phyloP scores from a whole-genome alignment of 2,329 filamentous ascomycete genomes.

The Neopestalotiopsis sp. region DNA sequence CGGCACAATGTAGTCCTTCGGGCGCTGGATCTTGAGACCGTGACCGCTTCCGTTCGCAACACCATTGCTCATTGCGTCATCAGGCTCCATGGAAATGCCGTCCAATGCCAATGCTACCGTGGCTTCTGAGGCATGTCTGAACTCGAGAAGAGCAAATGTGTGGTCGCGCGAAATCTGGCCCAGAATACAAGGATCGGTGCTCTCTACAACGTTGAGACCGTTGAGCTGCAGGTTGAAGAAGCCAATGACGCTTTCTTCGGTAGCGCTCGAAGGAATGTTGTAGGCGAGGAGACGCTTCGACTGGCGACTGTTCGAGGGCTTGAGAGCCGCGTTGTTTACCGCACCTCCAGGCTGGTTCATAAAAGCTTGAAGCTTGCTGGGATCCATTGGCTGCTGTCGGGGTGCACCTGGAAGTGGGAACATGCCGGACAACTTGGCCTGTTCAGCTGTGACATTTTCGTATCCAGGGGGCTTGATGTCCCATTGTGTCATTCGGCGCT shows the following conservation, averaged over 20 bases:
- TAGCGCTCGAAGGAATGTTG: constrained; percentile 76
- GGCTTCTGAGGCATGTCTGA: constrained; percentile 84
- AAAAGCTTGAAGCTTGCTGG: constrained; percentile 90
- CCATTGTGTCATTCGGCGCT: constrained; percentile 96
- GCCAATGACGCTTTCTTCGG: constrained; percentile 74
- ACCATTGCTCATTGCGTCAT: constrained; percentile 61
- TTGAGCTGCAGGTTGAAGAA: constrained; percentile 99
- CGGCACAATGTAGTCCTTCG: constrained; percentile 97
- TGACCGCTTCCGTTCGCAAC: constrained; percentile 50
- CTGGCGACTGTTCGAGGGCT: constrained; percentile 91
- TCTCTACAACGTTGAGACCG: constrained; percentile 89
- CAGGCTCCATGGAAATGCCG: constrained; percentile 84
- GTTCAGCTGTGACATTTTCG: constrained; percentile 96
- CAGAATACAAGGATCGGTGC: constrained; percentile 81
- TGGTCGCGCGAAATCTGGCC: constrained; percentile 82
- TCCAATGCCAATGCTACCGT: constrained; percentile 91
- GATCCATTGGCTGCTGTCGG: constrained; percentile 93
- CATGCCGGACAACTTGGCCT: constrained; percentile 98
- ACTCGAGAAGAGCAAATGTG: constrained; percentile 87
- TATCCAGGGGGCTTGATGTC: constrained; percentile 99
- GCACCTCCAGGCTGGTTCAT: constrained; percentile 85
- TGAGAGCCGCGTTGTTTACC: constrained; percentile 77
- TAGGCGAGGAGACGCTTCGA: constrained; percentile 89
- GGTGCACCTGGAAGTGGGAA: constrained; percentile 96
- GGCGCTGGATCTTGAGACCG: constrained; percentile 79